Base-by-base conservation (phyloP, 2,329 filamentous ascomycete species). In the Epichloe typhina region DNA sequence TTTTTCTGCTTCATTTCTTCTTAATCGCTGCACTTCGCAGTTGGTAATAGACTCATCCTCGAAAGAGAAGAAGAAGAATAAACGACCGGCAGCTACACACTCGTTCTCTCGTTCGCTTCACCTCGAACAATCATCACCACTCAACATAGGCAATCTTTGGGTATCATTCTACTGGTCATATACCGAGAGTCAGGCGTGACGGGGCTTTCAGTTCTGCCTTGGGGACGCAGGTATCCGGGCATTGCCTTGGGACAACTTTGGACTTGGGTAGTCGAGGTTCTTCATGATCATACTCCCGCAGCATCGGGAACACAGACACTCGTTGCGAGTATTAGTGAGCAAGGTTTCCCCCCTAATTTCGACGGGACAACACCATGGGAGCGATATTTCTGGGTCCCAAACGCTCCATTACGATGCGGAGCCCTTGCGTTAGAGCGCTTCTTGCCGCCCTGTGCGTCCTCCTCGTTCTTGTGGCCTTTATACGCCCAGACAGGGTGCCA, bases 341-440 rank as follows among this genome's bases (percentile, higher is more conserved):
- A 11, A 31, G 31, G 31, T 0, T 9, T 4, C 5, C 12, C 19
- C 8, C 19, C 4, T 35, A 7, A 13, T 5, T 12, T 12, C 33
- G 11, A 26, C 21, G 17, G 7, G 5, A 46, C 47, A 19, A 21
- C 41, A 45, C 13, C 41, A 50, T 72, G 68, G 69, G 68, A 62
- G 64, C 64, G 50, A 68, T 61, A 56, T 59, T 71, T 54, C 61
- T 66, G 35, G 59, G 64, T 52, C 58, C 69, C 21, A 53, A 56
- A 45, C 72, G 66, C 56, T 65, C 72, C 55, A 65, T 73, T 63
- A 73, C 62, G 56, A 73, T 75, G 71, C 68, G 74, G 54, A 74
- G 72, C 56, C 70, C 72, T 4, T 68, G 75, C 50, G 65, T 66
- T 41, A 66, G 70, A 62, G 72, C 68, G 47, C 61, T 75, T 12